phyloP scores from a whole-genome alignment of 305 asterid genomes.

The Fraxinus nigra region DNA sequence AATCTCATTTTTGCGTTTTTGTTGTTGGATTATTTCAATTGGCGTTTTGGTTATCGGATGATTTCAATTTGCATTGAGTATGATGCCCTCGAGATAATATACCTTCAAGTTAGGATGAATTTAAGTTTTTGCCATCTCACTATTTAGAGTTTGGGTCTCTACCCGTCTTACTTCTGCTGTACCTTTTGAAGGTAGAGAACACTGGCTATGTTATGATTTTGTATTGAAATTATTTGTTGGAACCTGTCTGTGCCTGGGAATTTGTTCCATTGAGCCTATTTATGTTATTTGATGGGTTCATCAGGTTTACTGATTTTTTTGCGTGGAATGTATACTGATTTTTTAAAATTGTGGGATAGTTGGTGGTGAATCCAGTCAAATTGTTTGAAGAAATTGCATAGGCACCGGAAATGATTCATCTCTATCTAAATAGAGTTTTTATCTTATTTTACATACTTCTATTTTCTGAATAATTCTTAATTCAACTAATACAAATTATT shows the following conservation, averaged over 20 bases:
- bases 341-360: not conserved
- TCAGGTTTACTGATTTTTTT: not conserved
- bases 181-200: not conserved
- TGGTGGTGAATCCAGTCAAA: not conserved
- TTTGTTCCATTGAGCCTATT: too few species aligned
- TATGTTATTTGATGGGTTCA: not conserved
- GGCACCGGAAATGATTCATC: not conserved
- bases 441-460: not conserved
- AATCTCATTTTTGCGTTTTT: too few species aligned
- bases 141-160: not conserved
- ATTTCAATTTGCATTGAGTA: not conserved
- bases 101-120: not conserved
- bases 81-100: not conserved
- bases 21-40: slow-evolving; percentile 7
- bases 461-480: not conserved
- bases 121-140: not conserved
- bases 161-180: not conserved
- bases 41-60: not conserved
- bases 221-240: not conserved
- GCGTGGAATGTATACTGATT: not conserved
- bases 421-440: not conserved
- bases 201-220: not conserved
- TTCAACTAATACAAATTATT: slow-evolving; percentile 21
- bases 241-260: not conserved
- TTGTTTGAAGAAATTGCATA: not conserved